These are phyloP conservation scores for Tetrapisispora fleetii DNA, from an alignment of 805 yeast species.

Conservation along the genomic window DNA sequence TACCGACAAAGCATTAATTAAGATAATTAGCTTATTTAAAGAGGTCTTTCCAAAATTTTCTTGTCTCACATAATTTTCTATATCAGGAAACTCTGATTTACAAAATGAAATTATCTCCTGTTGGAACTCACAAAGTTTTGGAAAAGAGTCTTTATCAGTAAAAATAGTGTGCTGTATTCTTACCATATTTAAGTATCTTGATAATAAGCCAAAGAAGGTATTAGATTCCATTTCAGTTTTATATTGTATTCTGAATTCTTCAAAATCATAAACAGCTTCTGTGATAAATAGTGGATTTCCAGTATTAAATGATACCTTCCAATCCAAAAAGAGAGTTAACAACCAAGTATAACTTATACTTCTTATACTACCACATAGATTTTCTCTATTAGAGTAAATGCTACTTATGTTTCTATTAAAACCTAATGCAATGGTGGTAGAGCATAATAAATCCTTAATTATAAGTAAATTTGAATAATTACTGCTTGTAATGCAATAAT, in stretches of 20 bases:
- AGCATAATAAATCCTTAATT: constrained; percentile 9
- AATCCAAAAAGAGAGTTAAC: constrained; percentile 20
- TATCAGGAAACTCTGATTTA: constrained; percentile 10
- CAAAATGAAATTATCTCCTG: constrained; percentile 4
- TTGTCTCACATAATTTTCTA: constrained; percentile 7
- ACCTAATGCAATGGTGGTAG: constrained; percentile 17
- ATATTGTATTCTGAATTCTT: constrained; percentile 1
- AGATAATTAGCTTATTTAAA: not conserved
- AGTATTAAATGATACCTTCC: constrained; percentile 14
- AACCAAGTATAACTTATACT: constrained; percentile 22
- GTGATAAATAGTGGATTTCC: constrained; percentile 17
- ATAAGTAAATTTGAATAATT: constrained; percentile 18
- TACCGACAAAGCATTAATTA: constrained; percentile 1
- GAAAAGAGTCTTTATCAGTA: constrained; percentile 6
- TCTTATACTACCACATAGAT: constrained; percentile 13
- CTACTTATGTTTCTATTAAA: constrained; percentile 15
- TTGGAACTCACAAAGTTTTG: constrained; percentile 6
- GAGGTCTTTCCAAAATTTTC: constrained; percentile 3
- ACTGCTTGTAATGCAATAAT: constrained; percentile 10
- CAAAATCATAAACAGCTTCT: constrained; percentile 4
- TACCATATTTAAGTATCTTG: constrained; percentile 10
- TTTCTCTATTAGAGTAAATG: constrained; percentile 10
- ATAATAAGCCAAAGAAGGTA: constrained; percentile 7
- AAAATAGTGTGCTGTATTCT: constrained; percentile 12
- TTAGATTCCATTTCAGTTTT: not conserved